Evolutionary conservation across 2,329 filamentous ascomycete species (phyloP).

Genomic region (Cordyceps farinosa): DNA sequence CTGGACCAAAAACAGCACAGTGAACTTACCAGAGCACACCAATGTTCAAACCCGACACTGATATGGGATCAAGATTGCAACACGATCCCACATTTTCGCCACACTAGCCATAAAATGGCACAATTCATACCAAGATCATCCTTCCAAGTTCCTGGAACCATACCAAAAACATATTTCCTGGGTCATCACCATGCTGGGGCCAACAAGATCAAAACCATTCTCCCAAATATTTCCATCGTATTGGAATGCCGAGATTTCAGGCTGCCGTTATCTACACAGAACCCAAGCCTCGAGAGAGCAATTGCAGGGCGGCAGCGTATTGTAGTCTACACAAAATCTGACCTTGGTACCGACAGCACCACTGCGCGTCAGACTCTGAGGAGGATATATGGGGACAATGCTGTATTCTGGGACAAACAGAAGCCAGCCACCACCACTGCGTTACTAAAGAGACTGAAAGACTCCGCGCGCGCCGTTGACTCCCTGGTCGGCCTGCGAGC

Average conservation of each 20-base stretch:
- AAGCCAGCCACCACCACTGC: conserved; percentile 31
- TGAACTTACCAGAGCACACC: not conserved
- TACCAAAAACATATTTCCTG: conserved; percentile 88
- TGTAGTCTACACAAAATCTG: conserved; percentile 87
- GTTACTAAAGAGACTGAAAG: conserved; percentile 38
- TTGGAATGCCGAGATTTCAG: conserved; percentile 94
- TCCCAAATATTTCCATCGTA: conserved; percentile 79
- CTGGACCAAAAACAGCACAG: not conserved
- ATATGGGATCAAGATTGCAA: not conserved
- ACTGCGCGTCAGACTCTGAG: conserved; percentile 28
- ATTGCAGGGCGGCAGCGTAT: conserved; percentile 70
- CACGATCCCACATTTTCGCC: not conserved
- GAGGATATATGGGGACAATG: conserved; percentile 32
- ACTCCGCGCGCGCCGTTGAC: conserved; percentile 34
- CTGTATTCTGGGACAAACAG: conserved; percentile 44
- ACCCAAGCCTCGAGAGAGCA: conserved; percentile 79
- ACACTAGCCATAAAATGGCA: conserved; percentile 24
- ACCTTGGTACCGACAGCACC: conserved; percentile 55
- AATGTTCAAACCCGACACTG: not conserved
- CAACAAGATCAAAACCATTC: conserved; percentile 73
- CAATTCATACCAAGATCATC: conserved; percentile 68
- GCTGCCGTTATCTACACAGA: conserved; percentile 82
- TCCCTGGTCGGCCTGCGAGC: conserved; percentile 78
- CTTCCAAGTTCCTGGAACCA: conserved; percentile 69
- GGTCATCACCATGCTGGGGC: conserved; percentile 87